Evolutionary conservation across 257 asterid species (phyloP), one percentile per base, ranked within the genome.

Genomic region (Mentha longifolia): DNA sequence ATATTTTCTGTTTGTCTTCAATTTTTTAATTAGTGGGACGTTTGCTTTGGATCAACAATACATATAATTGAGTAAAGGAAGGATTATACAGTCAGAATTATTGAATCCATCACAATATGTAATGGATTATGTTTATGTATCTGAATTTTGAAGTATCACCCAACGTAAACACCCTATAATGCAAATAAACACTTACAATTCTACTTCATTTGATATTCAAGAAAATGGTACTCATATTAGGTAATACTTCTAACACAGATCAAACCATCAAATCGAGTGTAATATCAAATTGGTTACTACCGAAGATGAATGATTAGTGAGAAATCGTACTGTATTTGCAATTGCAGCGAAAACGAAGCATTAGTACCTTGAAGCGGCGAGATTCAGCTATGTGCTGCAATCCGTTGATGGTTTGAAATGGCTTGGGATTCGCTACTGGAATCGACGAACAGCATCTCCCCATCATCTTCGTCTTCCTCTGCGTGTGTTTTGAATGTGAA

Each of bases 301-400:
- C 14, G 51, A 22, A 22, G 25, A 22, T 2, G 25, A 22, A 22
- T 22, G 25, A 22, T 7, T 55, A 12, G 3, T 33, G 12, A 2
- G 41, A 56, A 43, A 20, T 50, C 0, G 31, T 28, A 3, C 2
- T 70, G 60, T 9, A 39, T 12, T 45, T 57, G 6, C 17, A 9
- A 70, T 30, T 8, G 46, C 50, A 70, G 28, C 37, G n/a, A 22
- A 35, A 35, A 9, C 25, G 25, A 22, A 22, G 25, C 61, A 58
- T 58, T 49, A 2, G 10, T 12, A 82, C 95, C 95, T 86, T 89
- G 78, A 87, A 86, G 63, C 76, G 81, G 67, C 87, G 85, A 76
- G 88, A 67, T 87, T 92, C 92, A 31, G 92, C 89, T 11, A 87
- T 85, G 42, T 80, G 84, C 63, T 75, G 87, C 78, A 89, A 71